phyloP scores from a whole-genome alignment of 2,329 filamentous ascomycete genomes.

The Trichophyton simii region DNA sequence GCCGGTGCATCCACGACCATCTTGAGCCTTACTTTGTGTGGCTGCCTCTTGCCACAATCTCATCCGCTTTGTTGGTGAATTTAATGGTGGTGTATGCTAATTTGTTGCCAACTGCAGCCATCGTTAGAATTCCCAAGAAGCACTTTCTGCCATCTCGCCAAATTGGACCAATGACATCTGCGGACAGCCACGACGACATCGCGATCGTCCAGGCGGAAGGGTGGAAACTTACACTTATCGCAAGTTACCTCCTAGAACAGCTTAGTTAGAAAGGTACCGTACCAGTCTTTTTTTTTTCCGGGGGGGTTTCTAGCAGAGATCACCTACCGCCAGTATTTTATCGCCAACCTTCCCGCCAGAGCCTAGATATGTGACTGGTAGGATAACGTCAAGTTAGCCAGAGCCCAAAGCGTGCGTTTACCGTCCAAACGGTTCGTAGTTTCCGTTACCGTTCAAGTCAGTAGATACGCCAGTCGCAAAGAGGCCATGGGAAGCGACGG shows the following conservation, averaged over 20 bases:
- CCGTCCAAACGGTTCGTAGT: background rate
- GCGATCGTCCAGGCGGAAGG: background rate
- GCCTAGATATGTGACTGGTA: constrained; percentile 48
- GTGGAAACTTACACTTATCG: constrained; percentile 45
- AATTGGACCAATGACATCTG: background rate
- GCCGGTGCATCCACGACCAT: background rate
- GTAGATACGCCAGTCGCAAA: constrained; percentile 56
- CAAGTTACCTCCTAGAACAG: constrained; percentile 43
- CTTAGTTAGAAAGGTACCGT: background rate
- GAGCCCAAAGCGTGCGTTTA: background rate
- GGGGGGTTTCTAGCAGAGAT: background rate
- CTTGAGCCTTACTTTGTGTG: constrained; percentile 47
- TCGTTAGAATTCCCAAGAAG: background rate
- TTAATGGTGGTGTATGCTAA: constrained; percentile 51
- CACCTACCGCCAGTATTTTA: constrained; percentile 40
- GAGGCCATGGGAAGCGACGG: constrained; percentile 52
- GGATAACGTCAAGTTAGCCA: background rate
- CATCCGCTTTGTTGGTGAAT: constrained; percentile 47
- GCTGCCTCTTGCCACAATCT: constrained; percentile 52
- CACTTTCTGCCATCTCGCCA: background rate
- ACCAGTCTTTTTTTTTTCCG: background rate
- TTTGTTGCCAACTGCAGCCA: constrained; percentile 47
- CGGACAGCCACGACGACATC: background rate
- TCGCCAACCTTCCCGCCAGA: constrained; percentile 53
- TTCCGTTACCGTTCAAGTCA: constrained; percentile 43